Evolutionary conservation across 2,329 filamentous ascomycete species (phyloP).

Genomic region (Leptographium wingfieldii): DNA sequence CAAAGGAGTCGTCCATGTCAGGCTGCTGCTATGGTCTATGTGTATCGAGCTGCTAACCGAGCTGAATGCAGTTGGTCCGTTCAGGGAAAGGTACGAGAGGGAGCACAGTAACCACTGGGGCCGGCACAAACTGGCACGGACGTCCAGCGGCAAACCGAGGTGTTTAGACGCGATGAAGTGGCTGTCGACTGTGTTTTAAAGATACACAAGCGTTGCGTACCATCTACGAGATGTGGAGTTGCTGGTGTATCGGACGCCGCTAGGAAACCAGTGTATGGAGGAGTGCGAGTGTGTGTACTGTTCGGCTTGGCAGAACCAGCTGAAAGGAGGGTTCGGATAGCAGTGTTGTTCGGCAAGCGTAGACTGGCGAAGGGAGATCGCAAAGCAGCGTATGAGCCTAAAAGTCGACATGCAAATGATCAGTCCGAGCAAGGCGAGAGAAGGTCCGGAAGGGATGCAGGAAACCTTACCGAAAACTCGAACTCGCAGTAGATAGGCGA

Average conservation of each 20-base stretch:
- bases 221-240: neutral
- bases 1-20: conserved; percentile 10
- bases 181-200: neutral
- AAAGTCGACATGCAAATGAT: neutral
- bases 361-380: neutral
- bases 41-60: neutral
- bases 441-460: neutral
- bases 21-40: neutral
- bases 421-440: neutral
- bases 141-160: neutral
- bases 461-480: neutral
- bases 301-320: neutral
- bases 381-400: neutral
- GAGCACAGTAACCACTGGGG: neutral
- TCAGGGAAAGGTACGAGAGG: neutral
- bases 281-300: neutral
- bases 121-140: conserved; percentile 1
- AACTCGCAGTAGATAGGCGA: neutral
- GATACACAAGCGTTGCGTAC: neutral
- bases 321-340: neutral
- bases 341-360: neutral
- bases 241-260: no score
- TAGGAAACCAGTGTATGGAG: neutral
- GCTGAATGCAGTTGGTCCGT: neutral
- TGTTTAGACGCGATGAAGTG: neutral